phyloP scores from a whole-genome alignment of 805 yeast genomes.

The Sungouiozyma intestinalis region DNA sequence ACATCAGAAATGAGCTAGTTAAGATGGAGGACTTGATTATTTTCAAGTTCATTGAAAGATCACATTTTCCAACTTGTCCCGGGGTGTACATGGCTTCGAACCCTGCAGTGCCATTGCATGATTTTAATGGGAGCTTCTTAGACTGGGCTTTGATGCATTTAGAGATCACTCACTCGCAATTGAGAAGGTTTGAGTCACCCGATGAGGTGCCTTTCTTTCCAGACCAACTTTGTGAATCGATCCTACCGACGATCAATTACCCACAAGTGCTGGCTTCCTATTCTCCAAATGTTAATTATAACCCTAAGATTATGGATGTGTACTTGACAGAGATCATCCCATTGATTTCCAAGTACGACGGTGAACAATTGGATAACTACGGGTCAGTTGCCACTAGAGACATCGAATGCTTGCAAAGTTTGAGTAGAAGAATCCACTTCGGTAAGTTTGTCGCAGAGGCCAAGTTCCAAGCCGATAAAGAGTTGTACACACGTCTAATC shows the following conservation, averaged over 20 bases:
- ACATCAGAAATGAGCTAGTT: slow-evolving; percentile 75
- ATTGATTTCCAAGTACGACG: slow-evolving; percentile 47
- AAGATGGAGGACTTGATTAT: slow-evolving; percentile 96
- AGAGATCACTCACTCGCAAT: slow-evolving; percentile 67
- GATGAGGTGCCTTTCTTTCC: slow-evolving; percentile 91
- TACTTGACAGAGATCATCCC: slow-evolving; percentile 75
- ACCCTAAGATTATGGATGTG: slow-evolving; percentile 51
- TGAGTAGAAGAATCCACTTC: slow-evolving; percentile 88
- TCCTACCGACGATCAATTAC: slow-evolving; percentile 68
- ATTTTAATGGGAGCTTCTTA: slow-evolving; percentile 69
- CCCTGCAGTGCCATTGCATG: slow-evolving; percentile 41
- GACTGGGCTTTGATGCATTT: slow-evolving; percentile 76
- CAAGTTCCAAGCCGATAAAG: slow-evolving; percentile 64
- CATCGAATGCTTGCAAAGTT: slow-evolving; percentile 76
- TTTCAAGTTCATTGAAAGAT: slow-evolving; percentile 84
- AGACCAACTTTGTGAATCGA: slow-evolving; percentile 46
- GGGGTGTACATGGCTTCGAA: slow-evolving; percentile 52
- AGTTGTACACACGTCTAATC: slow-evolving; percentile 54
- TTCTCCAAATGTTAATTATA: slow-evolving; percentile 66
- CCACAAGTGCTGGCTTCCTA: slow-evolving; percentile 72
- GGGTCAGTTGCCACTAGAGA: slow-evolving; percentile 84
- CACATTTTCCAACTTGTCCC: slow-evolving; percentile 71
- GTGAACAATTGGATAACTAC: slow-evolving; percentile 74
- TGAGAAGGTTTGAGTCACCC: slow-evolving; percentile 87
- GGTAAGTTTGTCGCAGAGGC: slow-evolving; percentile 98